These are phyloP conservation scores for Phyllachora maydis DNA, from an alignment of 2,329 filamentous ascomycete genomes.

Conservation along the genomic window DNA sequence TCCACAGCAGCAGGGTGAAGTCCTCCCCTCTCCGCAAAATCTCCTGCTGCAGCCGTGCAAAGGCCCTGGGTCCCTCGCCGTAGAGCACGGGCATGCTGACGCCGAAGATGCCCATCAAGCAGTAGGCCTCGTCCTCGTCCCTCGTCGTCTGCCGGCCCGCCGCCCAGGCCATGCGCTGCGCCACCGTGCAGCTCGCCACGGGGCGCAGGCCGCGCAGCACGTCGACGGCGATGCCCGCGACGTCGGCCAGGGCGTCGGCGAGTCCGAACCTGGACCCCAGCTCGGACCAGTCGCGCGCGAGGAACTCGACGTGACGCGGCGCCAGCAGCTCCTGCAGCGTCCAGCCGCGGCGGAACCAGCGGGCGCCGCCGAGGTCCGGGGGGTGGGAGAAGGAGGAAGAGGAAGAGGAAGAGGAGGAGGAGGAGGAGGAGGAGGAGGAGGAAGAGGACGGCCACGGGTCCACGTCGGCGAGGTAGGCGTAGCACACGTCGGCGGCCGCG, in stretches of 20 bases:
- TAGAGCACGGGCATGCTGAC: constrained; percentile 4
- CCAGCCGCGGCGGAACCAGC: constrained; percentile 3
- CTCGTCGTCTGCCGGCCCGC: constrained; percentile 1
- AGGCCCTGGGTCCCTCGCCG: constrained; percentile 3
- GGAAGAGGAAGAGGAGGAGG: too few relatives aligned
- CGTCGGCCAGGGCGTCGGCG: neutral
- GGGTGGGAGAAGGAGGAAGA: neutral
- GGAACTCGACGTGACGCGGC: constrained; percentile 1
- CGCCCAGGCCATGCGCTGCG: constrained; percentile 3
- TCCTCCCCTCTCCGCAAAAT: constrained; percentile 1
- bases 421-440: too few relatives aligned
- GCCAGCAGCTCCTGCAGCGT: constrained; percentile 3
- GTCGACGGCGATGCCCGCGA: constrained; percentile 1
- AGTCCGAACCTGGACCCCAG: neutral
- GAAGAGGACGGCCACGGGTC: too few relatives aligned
- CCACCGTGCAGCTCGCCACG: neutral
- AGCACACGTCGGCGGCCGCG: constrained; percentile 2
- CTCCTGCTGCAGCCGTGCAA: constrained; percentile 2
- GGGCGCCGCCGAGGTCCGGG: neutral
- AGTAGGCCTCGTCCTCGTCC: constrained; percentile 3
- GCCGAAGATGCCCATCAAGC: constrained; percentile 2
- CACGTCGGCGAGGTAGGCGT: constrained; percentile 3
- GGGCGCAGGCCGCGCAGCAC: neutral
- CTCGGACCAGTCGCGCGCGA: constrained; percentile 1
- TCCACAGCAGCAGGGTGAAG: constrained; percentile 1